Evolutionary conservation across 495 filamentous ascomycete genomes (phyloP).

Genomic region (Sordaria brevicollis): DNA sequence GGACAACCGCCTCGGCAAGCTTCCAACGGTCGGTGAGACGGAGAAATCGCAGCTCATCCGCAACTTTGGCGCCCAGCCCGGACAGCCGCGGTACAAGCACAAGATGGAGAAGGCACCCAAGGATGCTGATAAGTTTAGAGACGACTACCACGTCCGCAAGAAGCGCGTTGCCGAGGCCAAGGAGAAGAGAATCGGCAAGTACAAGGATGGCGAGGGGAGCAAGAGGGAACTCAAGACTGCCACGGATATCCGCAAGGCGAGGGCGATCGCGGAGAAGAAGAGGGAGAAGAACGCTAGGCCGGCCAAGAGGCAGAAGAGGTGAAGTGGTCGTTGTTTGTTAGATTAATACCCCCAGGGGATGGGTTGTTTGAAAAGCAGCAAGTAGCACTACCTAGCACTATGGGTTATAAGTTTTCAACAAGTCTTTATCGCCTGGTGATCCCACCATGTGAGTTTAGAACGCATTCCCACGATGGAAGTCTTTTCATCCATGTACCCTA

Average conservation of each 20-base stretch:
- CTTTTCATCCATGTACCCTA: neutral
- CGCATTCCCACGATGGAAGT: no score
- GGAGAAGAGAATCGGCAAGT: slow-evolving; percentile 68
- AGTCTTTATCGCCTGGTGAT: neutral
- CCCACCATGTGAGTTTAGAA: neutral
- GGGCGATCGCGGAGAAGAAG: slow-evolving; percentile 62
- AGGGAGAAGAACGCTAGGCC: slow-evolving; percentile 86
- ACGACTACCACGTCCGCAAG: slow-evolving; percentile 84
- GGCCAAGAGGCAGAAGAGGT: slow-evolving; percentile 48
- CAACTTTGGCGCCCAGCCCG: slow-evolving; percentile 53
- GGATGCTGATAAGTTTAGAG: slow-evolving; percentile 77
- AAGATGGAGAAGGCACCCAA: slow-evolving; percentile 79
- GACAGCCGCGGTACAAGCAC: slow-evolving; percentile 58
- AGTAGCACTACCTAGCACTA: neutral
- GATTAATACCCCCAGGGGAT: neutral
- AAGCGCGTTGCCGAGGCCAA: slow-evolving; percentile 79
- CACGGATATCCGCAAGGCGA: slow-evolving; percentile 75
- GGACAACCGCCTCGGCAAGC: slow-evolving; percentile 62
- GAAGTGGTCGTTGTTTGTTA: neutral
- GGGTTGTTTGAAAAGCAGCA: neutral
- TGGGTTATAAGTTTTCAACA: neutral
- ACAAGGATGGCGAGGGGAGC: slow-evolving; percentile 50
- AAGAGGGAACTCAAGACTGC: slow-evolving; percentile 71
- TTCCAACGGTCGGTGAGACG: slow-evolving; percentile 73
- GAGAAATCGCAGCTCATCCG: slow-evolving; percentile 60